Base-by-base conservation (phyloP, 306 rosid species). In the Myrica gale region DNA sequence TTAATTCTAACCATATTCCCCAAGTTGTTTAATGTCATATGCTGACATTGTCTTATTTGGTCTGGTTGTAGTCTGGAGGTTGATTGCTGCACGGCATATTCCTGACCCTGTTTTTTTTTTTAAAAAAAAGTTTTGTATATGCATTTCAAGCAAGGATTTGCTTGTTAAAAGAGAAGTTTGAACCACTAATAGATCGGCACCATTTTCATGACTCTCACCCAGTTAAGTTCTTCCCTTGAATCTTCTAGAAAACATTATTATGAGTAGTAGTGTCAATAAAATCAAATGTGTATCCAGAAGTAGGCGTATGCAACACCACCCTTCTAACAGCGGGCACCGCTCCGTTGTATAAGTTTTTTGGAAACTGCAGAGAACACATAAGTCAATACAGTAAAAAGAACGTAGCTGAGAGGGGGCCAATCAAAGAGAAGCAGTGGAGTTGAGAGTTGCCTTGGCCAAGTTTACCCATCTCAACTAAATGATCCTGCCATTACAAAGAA, bases 381-480 rank as follows among this genome's bases (percentile, higher is more conserved):
- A 61, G 11, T 19, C 3, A 61, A 13, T 26, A 10, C 44, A 61
- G n/a, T 32, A 32, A 13, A 60, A 61, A 17, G 42, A 61, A 61
- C 6, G n/a, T 61, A 32, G 41, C 45, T 26, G 45, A 61, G 39
- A 58, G 6, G 15, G 45, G 20, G 15, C 32, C 32, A 3, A 11
- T 56, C 15, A 15, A 13, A 60, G 66, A 60, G 66, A 60, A 60
- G 15, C 10, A 41, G 69, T 16, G 69, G 15, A 16, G 16, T 17
- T 63, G 47, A 39, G 47, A 39, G 11, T 16, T 63, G 23, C 47
- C 46, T 6, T 7, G 11, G 69, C 46, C 13, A 3, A 63, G 23
- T 63, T 63, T 63, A 63, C 47, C 16, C 47, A 63, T 16, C 69
- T 63, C 48, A 63, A 39, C 23, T 63, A 41, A 63, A 63, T 39